Evolutionary conservation across 768 basidiomycete species (phyloP), one percentile per base, ranked within the genome.

Genomic region (Kwoniella sp.): DNA sequence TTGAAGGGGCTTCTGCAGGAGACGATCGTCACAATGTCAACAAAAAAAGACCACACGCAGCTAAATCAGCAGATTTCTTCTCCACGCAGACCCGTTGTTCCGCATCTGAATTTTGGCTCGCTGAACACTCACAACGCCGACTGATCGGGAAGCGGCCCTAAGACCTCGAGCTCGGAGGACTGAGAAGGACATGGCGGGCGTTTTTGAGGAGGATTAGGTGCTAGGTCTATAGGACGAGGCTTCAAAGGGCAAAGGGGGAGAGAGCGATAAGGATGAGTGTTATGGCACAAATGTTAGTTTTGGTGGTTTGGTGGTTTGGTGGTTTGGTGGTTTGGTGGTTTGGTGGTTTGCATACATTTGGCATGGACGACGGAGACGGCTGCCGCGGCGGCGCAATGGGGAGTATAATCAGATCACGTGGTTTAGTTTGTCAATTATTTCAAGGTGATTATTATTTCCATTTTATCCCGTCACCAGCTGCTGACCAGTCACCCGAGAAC

Each of bases 1-100:
- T 50, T 70, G 68, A 53, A 72, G 54, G 27, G 72, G 75, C 29
- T 55, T 65, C 74, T 76, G 36, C 15, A n/a, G n/a, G n/a, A n/a
- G 24, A 65, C 24, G 40, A 33, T 13, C 33, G 13, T 13, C 7
- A 13, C 33, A 33, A 6, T 6, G 6, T 13, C 33, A 33, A 33
- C 40, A 44, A 44, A 44, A 3, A 9, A 19, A 44, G 40, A 44
- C 13, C 40, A 44, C 27, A 27, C 25, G 30, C 21, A 25, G 7
- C 47, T 25, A n/a, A 30, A 26, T 50, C 30, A 58, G 29, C 55
- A 30, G 22, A 29, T n/a, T 52, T 36, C 4, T 56, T 46, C 48
- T 15, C 7, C 33, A 6, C 25, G 22, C 7, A 10, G 19, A 22
- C 19, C 21, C 25, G 12, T n/a, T n/a, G n/a, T n/a, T n/a, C n/a